Conservation (phyloP, 2,329 filamentous ascomycete genomes). For the Clonostachys rosea region DNA sequence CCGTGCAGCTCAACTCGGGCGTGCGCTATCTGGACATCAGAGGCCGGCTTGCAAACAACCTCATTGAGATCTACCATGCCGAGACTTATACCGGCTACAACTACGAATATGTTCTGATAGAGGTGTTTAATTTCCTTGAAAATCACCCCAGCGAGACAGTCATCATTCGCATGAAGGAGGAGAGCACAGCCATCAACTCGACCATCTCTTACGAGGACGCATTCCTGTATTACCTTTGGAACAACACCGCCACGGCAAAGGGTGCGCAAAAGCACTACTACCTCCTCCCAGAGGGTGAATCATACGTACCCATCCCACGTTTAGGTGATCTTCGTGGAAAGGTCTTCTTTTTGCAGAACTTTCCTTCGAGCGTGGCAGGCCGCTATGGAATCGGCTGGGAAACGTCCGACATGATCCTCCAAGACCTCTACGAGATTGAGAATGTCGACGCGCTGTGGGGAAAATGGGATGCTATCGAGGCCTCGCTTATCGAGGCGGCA, state of each 20-base stretch:
- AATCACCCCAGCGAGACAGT: slow-evolving; percentile 37
- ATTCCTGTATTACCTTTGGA: slow-evolving; percentile 32
- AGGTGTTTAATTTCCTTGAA: slow-evolving; percentile 38
- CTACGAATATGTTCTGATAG: slow-evolving; percentile 34
- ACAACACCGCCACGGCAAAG: slow-evolving; percentile 21
- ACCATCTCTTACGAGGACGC: slow-evolving; percentile 35
- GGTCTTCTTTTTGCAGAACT: slow-evolving; percentile 44
- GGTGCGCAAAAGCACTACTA: slow-evolving; percentile 28
- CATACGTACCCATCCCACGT: slow-evolving; percentile 27
- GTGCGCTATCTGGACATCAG: slow-evolving; percentile 46
- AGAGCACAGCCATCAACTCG: slow-evolving; percentile 29
- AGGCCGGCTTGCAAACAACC: slow-evolving; percentile 32
- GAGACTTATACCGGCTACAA: slow-evolving; percentile 37
- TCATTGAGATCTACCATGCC: slow-evolving; percentile 42
- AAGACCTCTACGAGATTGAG: slow-evolving; percentile 40
- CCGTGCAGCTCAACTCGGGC: slow-evolving; percentile 39
- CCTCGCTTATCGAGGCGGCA: slow-evolving; percentile 30
- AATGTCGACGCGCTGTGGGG: slow-evolving; percentile 33
- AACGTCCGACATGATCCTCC: slow-evolving; percentile 35
- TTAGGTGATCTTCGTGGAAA: slow-evolving; percentile 38
- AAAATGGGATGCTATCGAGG: slow-evolving; percentile 39
- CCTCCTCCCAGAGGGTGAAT: slow-evolving; percentile 24
- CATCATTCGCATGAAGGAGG: slow-evolving; percentile 45
- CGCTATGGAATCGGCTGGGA: slow-evolving; percentile 40
- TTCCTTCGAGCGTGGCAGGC: slow-evolving; percentile 18